Evolutionary conservation across 768 basidiomycete genomes (phyloP).

Genomic region (Dendrothele bispora): DNA sequence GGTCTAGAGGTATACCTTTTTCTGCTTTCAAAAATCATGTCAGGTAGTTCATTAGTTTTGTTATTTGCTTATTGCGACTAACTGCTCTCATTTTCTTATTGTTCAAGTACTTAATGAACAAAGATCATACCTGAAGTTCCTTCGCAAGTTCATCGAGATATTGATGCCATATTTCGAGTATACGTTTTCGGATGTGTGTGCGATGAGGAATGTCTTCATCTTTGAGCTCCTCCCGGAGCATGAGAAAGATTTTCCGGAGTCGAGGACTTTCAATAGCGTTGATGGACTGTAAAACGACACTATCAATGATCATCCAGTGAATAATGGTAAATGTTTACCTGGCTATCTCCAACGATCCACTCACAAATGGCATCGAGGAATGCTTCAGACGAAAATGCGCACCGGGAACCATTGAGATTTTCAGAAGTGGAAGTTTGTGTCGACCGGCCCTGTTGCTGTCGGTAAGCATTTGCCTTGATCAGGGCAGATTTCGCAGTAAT

Average conservation of each 20-base stretch:
- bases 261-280: conserved; percentile 24
- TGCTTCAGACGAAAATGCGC: conserved; percentile 19
- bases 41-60: conserved; percentile 40
- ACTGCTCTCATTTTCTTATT: conserved; percentile 24
- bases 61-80: conserved; percentile 38
- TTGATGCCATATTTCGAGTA: conserved; percentile 24
- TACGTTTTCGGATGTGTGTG: conserved; percentile 19
- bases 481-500: too few relatives aligned
- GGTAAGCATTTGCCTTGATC: too few relatives aligned
- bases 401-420: too few relatives aligned
- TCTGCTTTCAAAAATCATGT: conserved; percentile 12
- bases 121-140: conserved; percentile 18
- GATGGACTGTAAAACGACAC: conserved; percentile 10
- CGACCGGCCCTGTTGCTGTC: too few relatives aligned
- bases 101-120: neutral
- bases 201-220: conserved; percentile 32
- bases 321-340: conserved; percentile 16
- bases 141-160: conserved; percentile 18
- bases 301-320: neutral
- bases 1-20: conserved; percentile 13
- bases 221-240: conserved; percentile 25
- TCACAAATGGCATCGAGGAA: conserved; percentile 28
- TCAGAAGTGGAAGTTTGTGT: too few relatives aligned
- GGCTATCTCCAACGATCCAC: conserved; percentile 29
- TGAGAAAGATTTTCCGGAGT: conserved; percentile 18